Evolutionary conservation across 257 asterid genomes (phyloP), one percentile per base, ranked within the genome.

Genomic region (Linderniella brevidens): DNA sequence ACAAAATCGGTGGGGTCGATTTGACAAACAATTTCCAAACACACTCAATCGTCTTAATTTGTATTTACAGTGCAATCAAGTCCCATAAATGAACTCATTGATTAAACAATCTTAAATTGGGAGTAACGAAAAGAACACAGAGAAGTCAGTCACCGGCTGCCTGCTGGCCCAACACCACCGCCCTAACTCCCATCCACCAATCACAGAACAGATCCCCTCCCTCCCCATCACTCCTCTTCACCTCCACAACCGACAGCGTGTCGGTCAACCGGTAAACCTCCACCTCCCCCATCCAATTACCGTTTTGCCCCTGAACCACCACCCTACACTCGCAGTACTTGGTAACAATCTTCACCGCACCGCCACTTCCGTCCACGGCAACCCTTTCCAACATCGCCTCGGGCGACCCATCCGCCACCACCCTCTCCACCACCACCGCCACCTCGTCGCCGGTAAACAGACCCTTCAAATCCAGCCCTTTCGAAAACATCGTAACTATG

Each of bases 381-480:
- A 49, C 55, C 55, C 37, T 50, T 19, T 35, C 43, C 18, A 50
- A 15, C 8, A 50, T 42, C 19, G 12, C 35, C 0, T 35, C 55
- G 1, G 55, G 43, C 17, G 55, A 50, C 44, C 37, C 55, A 41
- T 50, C 55, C 55, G 55, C 55, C 55, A 19, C 37, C n/a, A 50
- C 15, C 3, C 45, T 43, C 9, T 51, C 56, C 32, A 51, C 45
- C 13, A 11, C 18, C 56, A 35, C 56, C 35, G 0, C 29, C 11
- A 35, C 32, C 5, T 19, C 17, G 14, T 51, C n/a, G 13, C 8
- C 1, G 35, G 37, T 9, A 44, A 51, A 51, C 45, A 51, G 19
- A 10, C 11, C 4, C 11, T 40, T 29, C 20, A 50, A 41, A 35
- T 50, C 43, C 19, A 50, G 19, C 5, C 54, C 54, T 3, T 41